Percentiles rank a stretch among this genome's conserved stretches.
These are phyloP conservation scores for Nicotiana knightiana DNA, from an alignment of 257 asterid species.

Conservation along the genomic window DNA sequence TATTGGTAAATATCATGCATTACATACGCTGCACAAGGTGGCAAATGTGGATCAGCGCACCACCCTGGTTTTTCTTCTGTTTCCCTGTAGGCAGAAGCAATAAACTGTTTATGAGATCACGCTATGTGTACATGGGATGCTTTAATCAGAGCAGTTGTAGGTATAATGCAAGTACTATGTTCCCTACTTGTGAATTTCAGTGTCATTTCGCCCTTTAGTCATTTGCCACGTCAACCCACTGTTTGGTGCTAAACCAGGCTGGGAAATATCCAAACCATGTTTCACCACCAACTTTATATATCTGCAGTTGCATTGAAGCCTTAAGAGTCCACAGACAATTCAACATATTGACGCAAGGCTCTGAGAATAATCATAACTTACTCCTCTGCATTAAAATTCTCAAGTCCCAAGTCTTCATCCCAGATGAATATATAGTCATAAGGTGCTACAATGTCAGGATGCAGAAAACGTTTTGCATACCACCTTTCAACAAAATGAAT, in stretches of 20 bases:
- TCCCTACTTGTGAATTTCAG: conserved; percentile 87
- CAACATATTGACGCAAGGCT: conserved; percentile 1
- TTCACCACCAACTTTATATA: conserved; percentile 66
- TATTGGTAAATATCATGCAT: neutral
- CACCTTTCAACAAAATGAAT: conserved; percentile 47
- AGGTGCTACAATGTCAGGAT: conserved; percentile 81
- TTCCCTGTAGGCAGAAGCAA: conserved; percentile 38
- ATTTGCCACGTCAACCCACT: conserved; percentile 89
- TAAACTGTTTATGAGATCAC: conserved; percentile 9
- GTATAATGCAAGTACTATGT: neutral
- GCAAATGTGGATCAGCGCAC: conserved; percentile 81
- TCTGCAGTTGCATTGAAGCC: conserved; percentile 29
- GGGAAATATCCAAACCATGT: conserved; percentile 80
- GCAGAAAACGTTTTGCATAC: conserved; percentile 92
- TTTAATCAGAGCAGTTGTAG: neutral
- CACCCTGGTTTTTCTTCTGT: conserved; percentile 86
- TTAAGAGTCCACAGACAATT: neutral
- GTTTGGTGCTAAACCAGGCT: conserved; percentile 82
- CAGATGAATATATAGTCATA: conserved; percentile 79
- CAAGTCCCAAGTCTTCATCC: conserved; percentile 94
- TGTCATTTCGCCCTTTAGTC: conserved; percentile 66
- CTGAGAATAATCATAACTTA: conserved; percentile 27
- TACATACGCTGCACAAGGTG: conserved; percentile 98
- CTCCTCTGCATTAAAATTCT: conserved; percentile 76
- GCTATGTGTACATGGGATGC: neutral